Base-by-base conservation (phyloP, 768 basidiomycete species). In the Clitopilus hobsonii region DNA sequence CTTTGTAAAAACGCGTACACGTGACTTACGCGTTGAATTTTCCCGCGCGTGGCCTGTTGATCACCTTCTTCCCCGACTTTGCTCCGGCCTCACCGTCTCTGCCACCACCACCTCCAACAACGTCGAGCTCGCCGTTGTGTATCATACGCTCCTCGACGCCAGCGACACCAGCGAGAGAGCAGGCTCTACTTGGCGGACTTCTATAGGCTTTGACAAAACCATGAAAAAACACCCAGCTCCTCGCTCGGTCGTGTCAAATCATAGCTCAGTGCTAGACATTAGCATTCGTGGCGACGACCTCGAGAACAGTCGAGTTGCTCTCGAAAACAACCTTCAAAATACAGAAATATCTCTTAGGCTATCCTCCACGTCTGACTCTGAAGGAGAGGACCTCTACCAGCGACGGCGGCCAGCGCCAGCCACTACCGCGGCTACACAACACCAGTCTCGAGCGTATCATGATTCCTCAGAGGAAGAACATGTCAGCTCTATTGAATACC, bases 291-390 rank as follows among this genome's bases (percentile, higher is more conserved):
- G 84, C 55, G 90, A 92, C 66, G 81, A 84, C 70, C 83, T 86
- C 62, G 91, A 93, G 68, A 77, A 85, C 27, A 68, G 85, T 65
- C 84, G 91, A 57, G 87, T 89, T 51, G 82, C 82, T 65, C 87
- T 93, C 51, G 91, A 93, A 70, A 76, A 85, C 65, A 87, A 89
- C 63, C 78, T 93, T 55, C 84, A 86, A 63, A 76, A 84, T 67
- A 86, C 85, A 16, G 85, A 89, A 62, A 67, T 88, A 58, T 87
- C 88, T 54, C 78, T 89, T 52, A 85, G 84, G 60, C 76, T 89
- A 58, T 86, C 88, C 20, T 82, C 84, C 11, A 69, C 65, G 60
- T 59, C 77, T 60, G 66, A 71, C 60, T 67, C 67, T 56, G 73
- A 45, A 45, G 41, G 68, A 49, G 65, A 65, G 18, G 58, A 63